Conservation (phyloP, 768 basidiomycete genomes). For the Boletus reticuloceps region DNA sequence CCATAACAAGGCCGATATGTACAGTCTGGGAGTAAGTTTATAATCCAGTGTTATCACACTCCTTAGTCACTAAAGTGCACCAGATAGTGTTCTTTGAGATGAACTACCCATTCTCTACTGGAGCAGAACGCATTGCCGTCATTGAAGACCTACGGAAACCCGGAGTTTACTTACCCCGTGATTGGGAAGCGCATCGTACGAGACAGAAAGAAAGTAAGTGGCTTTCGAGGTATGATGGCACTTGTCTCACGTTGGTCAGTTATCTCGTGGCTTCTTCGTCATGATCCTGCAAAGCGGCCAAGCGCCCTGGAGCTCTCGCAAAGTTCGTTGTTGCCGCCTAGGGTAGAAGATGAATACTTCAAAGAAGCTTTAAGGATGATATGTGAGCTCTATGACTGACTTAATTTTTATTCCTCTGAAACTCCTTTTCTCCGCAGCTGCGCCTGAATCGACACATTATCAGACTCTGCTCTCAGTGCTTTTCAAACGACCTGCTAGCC, state of each 20-base stretch:
- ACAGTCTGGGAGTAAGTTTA: constrained; percentile 78
- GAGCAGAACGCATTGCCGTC: constrained; percentile 79
- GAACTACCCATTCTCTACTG: constrained; percentile 83
- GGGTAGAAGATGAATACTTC: constrained; percentile 84
- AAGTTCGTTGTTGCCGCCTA: constrained; percentile 70
- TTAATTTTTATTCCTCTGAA: not conserved
- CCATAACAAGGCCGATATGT: constrained; percentile 91
- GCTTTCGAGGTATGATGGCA: not conserved
- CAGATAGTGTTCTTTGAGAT: constrained; percentile 98
- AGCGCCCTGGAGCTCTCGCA: constrained; percentile 81
- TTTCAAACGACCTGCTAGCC: constrained; percentile 69
- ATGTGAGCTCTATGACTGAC: constrained; percentile 41
- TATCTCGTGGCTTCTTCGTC: constrained; percentile 77
- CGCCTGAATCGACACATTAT: constrained; percentile 79
- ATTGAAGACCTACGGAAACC: constrained; percentile 76
- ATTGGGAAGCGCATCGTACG: constrained; percentile 62
- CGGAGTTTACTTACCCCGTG: constrained; percentile 69
- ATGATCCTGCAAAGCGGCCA: constrained; percentile 76
- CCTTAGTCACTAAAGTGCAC: not conserved
- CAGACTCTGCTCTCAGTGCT: constrained; percentile 74
- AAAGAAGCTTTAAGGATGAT: constrained; percentile 75
- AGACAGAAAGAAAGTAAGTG: constrained; percentile 69
- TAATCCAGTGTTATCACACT: not conserved
- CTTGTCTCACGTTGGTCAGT: constrained; percentile 41
- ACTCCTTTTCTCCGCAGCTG: constrained; percentile 41